Base-by-base conservation (phyloP, 75 land plant species). In the Larix kaempferi region DNA sequence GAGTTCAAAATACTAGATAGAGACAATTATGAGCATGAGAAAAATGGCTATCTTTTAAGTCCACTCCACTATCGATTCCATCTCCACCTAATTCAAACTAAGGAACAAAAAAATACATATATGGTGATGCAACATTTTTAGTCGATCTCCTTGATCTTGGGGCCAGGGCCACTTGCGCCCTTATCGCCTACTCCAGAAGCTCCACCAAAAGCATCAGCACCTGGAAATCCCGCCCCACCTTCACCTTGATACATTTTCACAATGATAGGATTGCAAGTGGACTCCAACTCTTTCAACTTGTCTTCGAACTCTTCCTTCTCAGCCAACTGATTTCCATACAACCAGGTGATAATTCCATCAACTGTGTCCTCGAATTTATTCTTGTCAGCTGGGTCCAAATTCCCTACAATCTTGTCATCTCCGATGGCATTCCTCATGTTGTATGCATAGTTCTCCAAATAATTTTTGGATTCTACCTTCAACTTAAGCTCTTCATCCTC, bases 401-500 rank as follows among this genome's bases (percentile, higher is more conserved):
- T 86, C 49, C 75, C 75, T 3, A 72, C 86, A 52, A 84, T 84
- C 84, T 89, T 84, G 73, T 89, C 86, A 64, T 89, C 91, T 77
- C 77, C 79, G 41, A 89, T 82, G 13, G 92, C 85, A 78, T 88
- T 87, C 84, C 89, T 85, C 86, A 87, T 85, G 82, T 85, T 87
- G 82, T 90, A 90, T 5, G 87, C 87, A 78, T 86, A 86, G 85
- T 67, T 25, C 87, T 87, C 88, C n/a, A n/a, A n/a, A n/a, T n/a
- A n/a, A n/a, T n/a, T n/a, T n/a, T 85, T 90, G 0, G 89, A 77
- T 21, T 90, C 89, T 1, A 90, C 87, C 78, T 85, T 90, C 82
- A 83, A 87, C 80, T 87, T 87, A 65, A 76, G 85, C 61, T 87
- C 89, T 65, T 90, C 89, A 55, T 90, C n/a, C 92, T 90, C 88